Evolutionary conservation across 1,139 yeast genomes (phyloP).

Genomic region (Arxiozyma bovina): DNA sequence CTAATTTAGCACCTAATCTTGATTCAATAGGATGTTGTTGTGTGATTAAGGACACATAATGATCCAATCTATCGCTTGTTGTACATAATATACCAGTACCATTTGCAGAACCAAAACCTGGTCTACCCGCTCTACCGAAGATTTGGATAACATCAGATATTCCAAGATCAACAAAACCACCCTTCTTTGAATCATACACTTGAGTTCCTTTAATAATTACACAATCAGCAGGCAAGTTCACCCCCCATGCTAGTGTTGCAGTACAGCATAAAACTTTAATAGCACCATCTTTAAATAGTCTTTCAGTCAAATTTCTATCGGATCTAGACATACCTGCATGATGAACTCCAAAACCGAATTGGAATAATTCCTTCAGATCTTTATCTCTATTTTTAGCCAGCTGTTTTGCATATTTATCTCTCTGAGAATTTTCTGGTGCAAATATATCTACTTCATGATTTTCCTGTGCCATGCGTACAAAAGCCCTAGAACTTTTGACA

Average conservation of each 20-base stretch:
- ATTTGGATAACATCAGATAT: slow-evolving; percentile 96
- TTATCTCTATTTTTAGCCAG: slow-evolving; percentile 65
- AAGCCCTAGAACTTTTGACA: slow-evolving; percentile 66
- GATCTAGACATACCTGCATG: slow-evolving; percentile 96
- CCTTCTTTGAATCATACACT: slow-evolving; percentile 87
- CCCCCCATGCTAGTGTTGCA: slow-evolving; percentile 99
- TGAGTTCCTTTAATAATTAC: slow-evolving; percentile 96
- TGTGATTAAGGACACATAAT: slow-evolving; percentile 74
- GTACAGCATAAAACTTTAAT: slow-evolving; percentile 90
- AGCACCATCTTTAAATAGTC: slow-evolving; percentile 76
- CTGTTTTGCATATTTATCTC: slow-evolving; percentile 49
- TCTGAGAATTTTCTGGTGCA: slow-evolving; percentile 43
- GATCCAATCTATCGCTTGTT: slow-evolving; percentile 70
- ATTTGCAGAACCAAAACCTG: slow-evolving; percentile 74
- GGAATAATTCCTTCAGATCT: slow-evolving; percentile 75
- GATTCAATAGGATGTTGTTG: slow-evolving; percentile 98
- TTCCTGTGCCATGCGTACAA: slow-evolving; percentile 59
- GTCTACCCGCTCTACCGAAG: slow-evolving; percentile 99
- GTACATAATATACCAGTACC: slow-evolving; percentile 94
- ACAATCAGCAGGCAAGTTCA: slow-evolving; percentile 94
- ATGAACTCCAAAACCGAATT: slow-evolving; percentile 82
- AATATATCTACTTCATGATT: slow-evolving; percentile 49
- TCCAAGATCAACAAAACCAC: slow-evolving; percentile 89
- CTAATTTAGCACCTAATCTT: slow-evolving; percentile 61
- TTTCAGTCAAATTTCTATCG: slow-evolving; percentile 84